Percentiles rank a stretch among this genome's conserved stretches.
Evolutionary conservation across 2,329 filamentous ascomycete species (phyloP).

Genomic region (Aspergillus vadensis): DNA sequence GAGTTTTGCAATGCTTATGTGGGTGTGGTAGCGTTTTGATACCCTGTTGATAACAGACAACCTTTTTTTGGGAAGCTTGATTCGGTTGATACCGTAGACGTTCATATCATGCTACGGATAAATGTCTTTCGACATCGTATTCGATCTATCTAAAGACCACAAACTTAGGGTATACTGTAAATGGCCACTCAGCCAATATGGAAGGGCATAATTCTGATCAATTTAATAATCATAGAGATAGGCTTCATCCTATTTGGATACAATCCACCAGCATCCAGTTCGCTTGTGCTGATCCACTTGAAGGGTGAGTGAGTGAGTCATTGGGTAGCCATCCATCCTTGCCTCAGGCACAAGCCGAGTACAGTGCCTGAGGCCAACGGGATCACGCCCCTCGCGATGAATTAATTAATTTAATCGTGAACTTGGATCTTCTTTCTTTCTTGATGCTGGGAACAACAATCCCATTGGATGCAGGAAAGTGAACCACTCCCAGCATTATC

Average conservation of each 20-base stretch:
- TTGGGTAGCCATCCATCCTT: neutral
- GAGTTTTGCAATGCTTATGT: neutral
- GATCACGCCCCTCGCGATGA: too few species aligned
- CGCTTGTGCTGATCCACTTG: too few species aligned
- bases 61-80: neutral
- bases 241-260: too few species aligned
- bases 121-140: too few species aligned
- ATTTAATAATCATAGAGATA: neutral
- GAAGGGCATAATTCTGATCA: too few species aligned
- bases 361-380: too few species aligned
- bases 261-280: too few species aligned
- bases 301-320: neutral
- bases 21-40: neutral
- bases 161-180: neutral
- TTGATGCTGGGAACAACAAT: too few species aligned
- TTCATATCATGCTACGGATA: neutral
- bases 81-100: neutral
- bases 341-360: slow-evolving; percentile 10
- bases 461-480: too few species aligned
- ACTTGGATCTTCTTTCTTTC: too few species aligned
- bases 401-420: too few species aligned
- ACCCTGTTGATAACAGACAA: neutral
- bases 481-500: slow-evolving; percentile 4
- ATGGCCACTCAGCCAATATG: neutral
- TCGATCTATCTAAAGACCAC: too few species aligned